Evolutionary conservation across 2,329 filamentous ascomycete genomes (phyloP), one percentile per base, ranked within the genome.

Genomic region (Hypoxylon sp.): DNA sequence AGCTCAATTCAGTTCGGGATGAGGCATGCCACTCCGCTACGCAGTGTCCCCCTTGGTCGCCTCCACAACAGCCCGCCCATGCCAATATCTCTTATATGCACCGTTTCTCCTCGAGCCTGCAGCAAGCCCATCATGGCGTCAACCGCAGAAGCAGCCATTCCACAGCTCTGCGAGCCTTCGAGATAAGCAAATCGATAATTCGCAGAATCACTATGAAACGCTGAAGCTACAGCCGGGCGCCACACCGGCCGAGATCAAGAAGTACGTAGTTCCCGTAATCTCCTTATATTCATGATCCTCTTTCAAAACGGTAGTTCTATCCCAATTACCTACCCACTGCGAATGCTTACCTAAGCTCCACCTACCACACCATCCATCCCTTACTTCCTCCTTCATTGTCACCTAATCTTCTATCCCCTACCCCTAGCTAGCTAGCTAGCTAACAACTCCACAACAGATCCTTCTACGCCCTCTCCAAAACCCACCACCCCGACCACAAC

Each of bases 401-500:
- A 25, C 25, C 25, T 25, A 25, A 25, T 5, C 25, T 25, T 6
- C n/a, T 19, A 2, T 3, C 38, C n/a, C 38, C n/a, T n/a, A 10
- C 3, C 38, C 17, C n/a, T 6, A 25, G 2, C 25, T 6, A 25
- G 3, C 25, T 6, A 25, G 25, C 25, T 6, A 25, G 5, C 17
- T 5, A 43, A 10, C 38, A 19, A 2, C 9, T n/a, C 6, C 38
- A 25, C 19, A 6, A 28, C 63, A 90, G 87, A 75, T 88, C 88
- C 72, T 99, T 98, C 87, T 98, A 98, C 85, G 81, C 86, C 67
- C 92, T 98, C 78, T 97, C 94, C 76, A 97, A 98, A 81, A 83
- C 87, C 59, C 91, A 97, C 85, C 96, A 99, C 80, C 96, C 96
- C 0, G 96, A 99, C 85, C 89, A 90, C 78, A 97, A 98, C 84